Base-by-base conservation (phyloP, 1,284 basidiomycete species). In the Pseudozyma tsukubaensis region DNA sequence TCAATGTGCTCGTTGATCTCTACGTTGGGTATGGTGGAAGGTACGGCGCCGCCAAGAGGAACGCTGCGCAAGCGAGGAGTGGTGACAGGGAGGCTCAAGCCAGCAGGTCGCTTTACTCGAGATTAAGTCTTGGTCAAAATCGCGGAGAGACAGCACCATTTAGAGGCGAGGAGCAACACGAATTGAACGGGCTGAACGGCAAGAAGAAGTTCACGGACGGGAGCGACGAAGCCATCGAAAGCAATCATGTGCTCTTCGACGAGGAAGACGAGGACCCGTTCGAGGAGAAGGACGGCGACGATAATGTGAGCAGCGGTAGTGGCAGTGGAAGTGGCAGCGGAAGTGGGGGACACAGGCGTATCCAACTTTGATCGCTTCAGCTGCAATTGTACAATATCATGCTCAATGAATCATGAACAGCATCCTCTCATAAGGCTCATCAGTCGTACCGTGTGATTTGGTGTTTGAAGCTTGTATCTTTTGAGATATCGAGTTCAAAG, bases 1-100 rank as follows among this genome's bases (percentile, higher is more conserved):
- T 76, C 59, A 81, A 80, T 36, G 69, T 83, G n/a, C 66, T 83
- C 1, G 74, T 83, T 5, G 82, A 83, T 49, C 66, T 80, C n/a
- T 83, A 80, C 40, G 66, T 81, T 1, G 65, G 61, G 0, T 77
- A 71, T 29, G 82, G 82, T 11, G 82, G 82, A 2, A 52, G 62
- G 8, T 80, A 81, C 39, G 74, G 77, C 40, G 67, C 66, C 24
- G 56, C 62, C 21, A 56, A 49, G 14, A 44, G 43, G 51, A 63
- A 70, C 24, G 62, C 58, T 3, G 39, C 59, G 14, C 67, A 59
- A 21, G 60, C 59, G 9, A 58, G 67, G 29, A 56, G 59, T 14
- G 63, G 36, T 1, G 67, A 66, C 47, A 43, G 66, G 16, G 67
- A 70, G 34, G 59, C 61, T 13, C 59, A 66, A 47, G 36, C 50